These are phyloP conservation scores for Neofusicoccum parvum DNA, from an alignment of 2,329 filamentous ascomycete species.

Conservation along the genomic window DNA sequence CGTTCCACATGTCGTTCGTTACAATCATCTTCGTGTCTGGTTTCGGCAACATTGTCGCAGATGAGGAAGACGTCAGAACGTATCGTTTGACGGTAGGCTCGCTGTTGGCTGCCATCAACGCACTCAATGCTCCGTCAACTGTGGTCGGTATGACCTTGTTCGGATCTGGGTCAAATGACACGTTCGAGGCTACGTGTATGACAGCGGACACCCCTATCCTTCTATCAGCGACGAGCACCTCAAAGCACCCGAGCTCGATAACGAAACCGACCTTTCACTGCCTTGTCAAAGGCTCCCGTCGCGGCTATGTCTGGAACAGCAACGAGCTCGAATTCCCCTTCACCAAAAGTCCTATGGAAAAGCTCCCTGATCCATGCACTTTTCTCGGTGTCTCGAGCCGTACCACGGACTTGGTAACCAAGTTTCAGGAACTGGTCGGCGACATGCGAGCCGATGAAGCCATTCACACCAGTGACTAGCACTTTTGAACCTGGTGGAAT, in stretches of 20 bases:
- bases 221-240: too few species aligned
- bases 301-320: slow-evolving; percentile 32
- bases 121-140: too few species aligned
- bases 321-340: slow-evolving; percentile 31
- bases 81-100: too few species aligned
- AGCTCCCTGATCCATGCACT: slow-evolving; percentile 33
- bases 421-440: slow-evolving; percentile 33
- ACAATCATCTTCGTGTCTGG: too few species aligned
- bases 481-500: slow-evolving; percentile 27
- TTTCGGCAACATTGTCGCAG: too few species aligned
- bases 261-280: slow-evolving; percentile 27
- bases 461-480: slow-evolving; percentile 40
- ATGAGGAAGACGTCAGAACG: too few species aligned
- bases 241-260: too few species aligned
- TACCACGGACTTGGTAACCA: slow-evolving; percentile 39
- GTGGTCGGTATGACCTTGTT: neutral
- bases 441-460: slow-evolving; percentile 38
- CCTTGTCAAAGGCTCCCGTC: slow-evolving; percentile 30
- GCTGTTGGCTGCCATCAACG: too few species aligned
- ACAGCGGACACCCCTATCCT: neutral
- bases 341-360: slow-evolving; percentile 31
- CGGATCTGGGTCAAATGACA: neutral
- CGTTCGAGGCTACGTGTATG: neutral
- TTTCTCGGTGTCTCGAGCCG: slow-evolving; percentile 32
- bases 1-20: too few species aligned